A percentile compares a stretch with the other conserved stretches of the same genome.
phyloP scores from a whole-genome alignment of 1,139 yeast species.

The Geotrichum candidum region DNA sequence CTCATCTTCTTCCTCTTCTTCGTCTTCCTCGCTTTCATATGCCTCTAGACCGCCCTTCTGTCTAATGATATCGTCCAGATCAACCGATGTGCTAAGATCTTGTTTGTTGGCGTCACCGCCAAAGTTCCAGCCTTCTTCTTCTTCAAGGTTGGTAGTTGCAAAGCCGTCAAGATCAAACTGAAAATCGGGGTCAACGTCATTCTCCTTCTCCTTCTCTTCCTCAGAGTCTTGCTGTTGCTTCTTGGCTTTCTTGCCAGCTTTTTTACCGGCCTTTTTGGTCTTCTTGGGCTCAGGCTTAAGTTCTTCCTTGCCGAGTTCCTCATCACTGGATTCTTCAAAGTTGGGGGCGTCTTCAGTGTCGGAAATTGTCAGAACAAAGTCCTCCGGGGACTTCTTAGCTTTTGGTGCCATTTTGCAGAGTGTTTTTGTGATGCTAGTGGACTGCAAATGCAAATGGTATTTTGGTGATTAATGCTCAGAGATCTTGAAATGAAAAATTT shows the following conservation, averaged over 20 bases:
- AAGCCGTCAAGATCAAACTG: slow-evolving; percentile 66
- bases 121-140: slow-evolving; percentile 76
- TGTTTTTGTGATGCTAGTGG: background rate
- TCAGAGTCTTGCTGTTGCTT: slow-evolving; percentile 21
- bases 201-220: slow-evolving; percentile 36
- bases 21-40: slow-evolving; percentile 35
- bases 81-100: slow-evolving; percentile 50
- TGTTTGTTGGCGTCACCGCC: slow-evolving; percentile 37
- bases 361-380: slow-evolving; percentile 62
- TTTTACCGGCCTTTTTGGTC: slow-evolving; percentile 31
- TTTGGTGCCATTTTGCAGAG: background rate
- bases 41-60: slow-evolving; percentile 46
- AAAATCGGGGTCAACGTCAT: slow-evolving; percentile 57
- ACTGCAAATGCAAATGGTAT: background rate
- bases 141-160: slow-evolving; percentile 33
- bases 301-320: slow-evolving; percentile 23
- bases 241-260: slow-evolving; percentile 25
- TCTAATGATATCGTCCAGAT: slow-evolving; percentile 76
- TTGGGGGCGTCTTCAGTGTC: slow-evolving; percentile 49
- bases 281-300: slow-evolving; percentile 27
- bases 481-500: background rate
- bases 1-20: slow-evolving; percentile 36
- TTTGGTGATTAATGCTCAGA: background rate
- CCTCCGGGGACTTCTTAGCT: slow-evolving; percentile 28
- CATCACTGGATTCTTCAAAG: slow-evolving; percentile 42